These are phyloP conservation scores for Zasmidium cellare DNA, from an alignment of 2,329 filamentous ascomycete species.

Conservation along the genomic window DNA sequence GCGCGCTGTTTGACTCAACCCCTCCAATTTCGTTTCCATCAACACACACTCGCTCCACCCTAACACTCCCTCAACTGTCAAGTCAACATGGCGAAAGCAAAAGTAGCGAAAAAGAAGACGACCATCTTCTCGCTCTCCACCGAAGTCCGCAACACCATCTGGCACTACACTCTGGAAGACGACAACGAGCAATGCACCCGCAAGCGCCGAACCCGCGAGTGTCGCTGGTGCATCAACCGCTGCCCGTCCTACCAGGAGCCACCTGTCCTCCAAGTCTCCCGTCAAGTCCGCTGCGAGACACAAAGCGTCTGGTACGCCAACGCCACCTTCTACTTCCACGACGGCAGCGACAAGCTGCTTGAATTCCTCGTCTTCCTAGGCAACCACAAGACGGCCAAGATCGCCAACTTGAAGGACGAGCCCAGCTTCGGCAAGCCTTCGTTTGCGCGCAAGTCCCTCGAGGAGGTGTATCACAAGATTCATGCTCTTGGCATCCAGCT, in stretches of 20 bases:
- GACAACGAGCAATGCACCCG: conserved; percentile 1
- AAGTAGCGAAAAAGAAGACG: neutral
- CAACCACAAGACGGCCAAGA: neutral
- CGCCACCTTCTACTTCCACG: conserved; percentile 8
- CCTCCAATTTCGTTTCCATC: neutral
- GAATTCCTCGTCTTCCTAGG: neutral
- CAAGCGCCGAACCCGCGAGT: neutral
- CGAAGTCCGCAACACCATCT: conserved; percentile 8
- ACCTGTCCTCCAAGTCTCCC: neutral
- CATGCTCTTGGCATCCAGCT: neutral
- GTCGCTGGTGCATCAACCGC: neutral
- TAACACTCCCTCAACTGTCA: neutral
- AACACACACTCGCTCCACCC: neutral
- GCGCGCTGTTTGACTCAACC: neutral
- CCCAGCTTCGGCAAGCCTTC: neutral
- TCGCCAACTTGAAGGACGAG: neutral
- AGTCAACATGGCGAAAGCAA: neutral
- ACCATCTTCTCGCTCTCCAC: conserved; percentile 4
- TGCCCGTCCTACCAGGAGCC: neutral
- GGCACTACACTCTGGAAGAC: neutral
- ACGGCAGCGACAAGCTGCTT: neutral
- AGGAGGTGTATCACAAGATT: neutral
- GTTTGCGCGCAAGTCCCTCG: neutral
- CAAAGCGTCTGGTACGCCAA: conserved; percentile 1
- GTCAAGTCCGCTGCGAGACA: conserved; percentile 1